Evolutionary conservation across 2,329 filamentous ascomycete species (phyloP).

Genomic region (Aspergillus caelatus): DNA sequence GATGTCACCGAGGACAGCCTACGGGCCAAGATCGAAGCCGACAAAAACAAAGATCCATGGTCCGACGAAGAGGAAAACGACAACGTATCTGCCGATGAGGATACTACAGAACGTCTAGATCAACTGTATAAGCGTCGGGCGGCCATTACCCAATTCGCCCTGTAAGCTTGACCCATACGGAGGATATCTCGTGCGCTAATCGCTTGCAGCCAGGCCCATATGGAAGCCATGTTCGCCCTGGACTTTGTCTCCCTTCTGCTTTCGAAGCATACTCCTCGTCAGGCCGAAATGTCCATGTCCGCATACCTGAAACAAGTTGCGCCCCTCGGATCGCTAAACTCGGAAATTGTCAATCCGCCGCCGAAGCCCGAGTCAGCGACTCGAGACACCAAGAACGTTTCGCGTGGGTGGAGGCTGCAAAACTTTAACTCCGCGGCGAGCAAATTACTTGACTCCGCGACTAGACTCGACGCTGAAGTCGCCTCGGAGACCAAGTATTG

Average conservation of each 20-base stretch:
- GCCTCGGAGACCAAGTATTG: slow-evolving; percentile 83
- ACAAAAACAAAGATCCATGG: slow-evolving; percentile 52
- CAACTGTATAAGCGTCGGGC: slow-evolving; percentile 47
- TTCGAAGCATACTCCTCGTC: slow-evolving; percentile 75
- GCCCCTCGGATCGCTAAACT: slow-evolving; percentile 73
- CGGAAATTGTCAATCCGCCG: slow-evolving; percentile 65
- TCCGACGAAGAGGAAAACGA: slow-evolving; percentile 48
- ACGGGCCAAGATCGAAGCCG: slow-evolving; percentile 64
- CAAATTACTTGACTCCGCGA: slow-evolving; percentile 71
- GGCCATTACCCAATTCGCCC: slow-evolving; percentile 49
- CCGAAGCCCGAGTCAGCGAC: slow-evolving; percentile 59
- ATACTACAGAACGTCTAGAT: slow-evolving; percentile 43
- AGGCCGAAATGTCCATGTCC: slow-evolving; percentile 71
- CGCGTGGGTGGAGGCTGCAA: slow-evolving; percentile 75
- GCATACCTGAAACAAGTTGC: slow-evolving; percentile 69
- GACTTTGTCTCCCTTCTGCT: slow-evolving; percentile 83
- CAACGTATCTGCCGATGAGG: slow-evolving; percentile 32
- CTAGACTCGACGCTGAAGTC: slow-evolving; percentile 75
- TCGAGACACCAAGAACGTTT: slow-evolving; percentile 57
- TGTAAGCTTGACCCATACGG: slow-evolving; percentile 31
- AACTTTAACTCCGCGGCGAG: slow-evolving; percentile 75
- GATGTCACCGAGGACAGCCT: slow-evolving; percentile 75
- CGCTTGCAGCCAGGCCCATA: slow-evolving; percentile 44
- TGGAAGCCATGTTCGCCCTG: slow-evolving; percentile 64
- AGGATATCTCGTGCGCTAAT: slow-evolving; percentile 12